Evolutionary conservation across 75 land plant species (phyloP), one percentile per base, ranked within the genome.

Genomic region (Adiantum capillusveneris): DNA sequence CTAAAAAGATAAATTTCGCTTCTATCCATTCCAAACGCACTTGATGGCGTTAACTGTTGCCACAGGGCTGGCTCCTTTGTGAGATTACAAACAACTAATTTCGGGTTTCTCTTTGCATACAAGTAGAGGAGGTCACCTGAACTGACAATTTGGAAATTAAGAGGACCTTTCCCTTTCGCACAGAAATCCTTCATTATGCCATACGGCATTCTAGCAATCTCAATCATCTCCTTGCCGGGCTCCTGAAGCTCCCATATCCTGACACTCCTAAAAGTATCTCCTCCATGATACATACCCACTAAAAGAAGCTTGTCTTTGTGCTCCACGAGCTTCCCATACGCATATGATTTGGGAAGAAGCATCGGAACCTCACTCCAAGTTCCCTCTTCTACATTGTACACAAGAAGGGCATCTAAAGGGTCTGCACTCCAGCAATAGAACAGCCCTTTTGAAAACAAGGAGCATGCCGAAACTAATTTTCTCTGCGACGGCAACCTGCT

Each of bases 111-210:
- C 53, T 66, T 66, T 21, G 58, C 59, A 54, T 66, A 59, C 49
- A 66, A 59, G 60, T 66, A 66, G 39, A 66, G 68, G n/a, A 57
- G 50, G 25, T 44, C 56, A n/a, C 68, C 68, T 16, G 68, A 66
- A 46, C 61, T 59, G 19, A 66, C 68, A 25, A 58, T 56, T 24
- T 66, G 68, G 37, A 44, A 56, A 25, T 50, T 45, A 37, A 56
- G 58, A 6, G 58, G 58, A 50, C 57, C 58, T 58, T 58, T 66
- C 11, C 68, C 68, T 30, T 66, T 66, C 17, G 49, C 31, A 44
- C 58, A 58, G 31, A 66, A 66, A 27, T 57, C 68, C 27, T 57
- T 56, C 39, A 66, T 57, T 14, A 66, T 43, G 17, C 61, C 60
- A 30, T 66, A 58, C 25, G 68, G 68, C 68, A 66, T 66, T 1